Base-by-base conservation (phyloP, 1,139 yeast genomes). In the Saccharomyces pastorianus region DNA sequence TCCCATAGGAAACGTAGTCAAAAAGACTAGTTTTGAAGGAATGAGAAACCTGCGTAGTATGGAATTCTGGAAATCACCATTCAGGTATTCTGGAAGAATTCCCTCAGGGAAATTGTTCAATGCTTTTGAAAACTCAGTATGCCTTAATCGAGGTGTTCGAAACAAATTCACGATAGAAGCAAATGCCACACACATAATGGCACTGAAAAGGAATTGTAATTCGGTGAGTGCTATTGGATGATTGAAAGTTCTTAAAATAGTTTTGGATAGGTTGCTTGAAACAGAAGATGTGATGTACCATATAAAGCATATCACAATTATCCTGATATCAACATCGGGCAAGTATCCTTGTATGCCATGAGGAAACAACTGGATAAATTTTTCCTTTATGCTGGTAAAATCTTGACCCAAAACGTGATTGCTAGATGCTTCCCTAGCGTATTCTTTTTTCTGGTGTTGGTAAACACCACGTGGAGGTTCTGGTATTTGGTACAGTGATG, bases 1-100 rank as follows among this genome's bases (percentile, higher is more conserved):
- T 2, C 97, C 98, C 96, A 91, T 88, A 25, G 97, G 97, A 29
- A 88, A 79, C 0, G 95, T 88, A 34, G 93, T 82, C 54, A 75
- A 67, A 20, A 89, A 67, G 46, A 88, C 76, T 38, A 59, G 44
- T 53, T 59, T 61, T 46, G 62, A 53, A 1, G 70, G 67, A 32
- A 55, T 56, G 27, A 66, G 51, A 55, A 70, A 70, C 28, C 58
- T 62, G n/a, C 61, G 47, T 13, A 66, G 50, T 4, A 73, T 66
- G 54, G 71, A 67, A 9, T 59, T 56, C 32, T 55, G 53, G 52
- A 65, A 62, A 51, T 64, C 61, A 46, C 70, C 70, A 50, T 62
- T 55, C 46, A 73, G 53, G 32, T 69, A 66, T 2, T 62, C 59
- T 1, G 90, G 90, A 53, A 84, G 70, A 4, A 82, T 79, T 0